Evolutionary conservation across 163 green algal species (phyloP).

Genomic region (Chlorella variabilis): DNA sequence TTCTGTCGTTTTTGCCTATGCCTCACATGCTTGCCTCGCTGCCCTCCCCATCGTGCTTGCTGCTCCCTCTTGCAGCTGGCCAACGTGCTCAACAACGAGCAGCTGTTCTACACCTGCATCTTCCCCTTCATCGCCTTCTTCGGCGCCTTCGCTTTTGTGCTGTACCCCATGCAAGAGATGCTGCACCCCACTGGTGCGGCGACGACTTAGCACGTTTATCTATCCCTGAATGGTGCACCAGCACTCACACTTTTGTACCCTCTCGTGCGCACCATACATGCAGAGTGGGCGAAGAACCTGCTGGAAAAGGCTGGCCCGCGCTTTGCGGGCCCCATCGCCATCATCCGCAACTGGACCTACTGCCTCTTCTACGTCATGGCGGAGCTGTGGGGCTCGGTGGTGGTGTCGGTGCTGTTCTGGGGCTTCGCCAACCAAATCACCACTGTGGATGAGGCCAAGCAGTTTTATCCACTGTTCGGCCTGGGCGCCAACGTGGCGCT

Average conservation of each 20-base stretch:
- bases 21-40: too few species aligned
- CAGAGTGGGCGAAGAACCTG: slow-evolving; percentile 85
- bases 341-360: slow-evolving; percentile 99
- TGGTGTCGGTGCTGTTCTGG: slow-evolving; percentile 99
- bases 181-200: slow-evolving; percentile 86
- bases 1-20: too few species aligned
- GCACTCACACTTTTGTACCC: neutral
- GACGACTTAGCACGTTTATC: slow-evolving; percentile 45
- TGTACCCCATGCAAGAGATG: slow-evolving; percentile 93
- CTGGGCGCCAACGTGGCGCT: slow-evolving; percentile 98
- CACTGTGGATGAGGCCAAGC: slow-evolving; percentile 96
- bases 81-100: slow-evolving; percentile 90
- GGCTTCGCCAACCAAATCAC: slow-evolving; percentile 98
- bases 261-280: neutral
- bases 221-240: too few species aligned
- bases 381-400: slow-evolving; percentile 98
- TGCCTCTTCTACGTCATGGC: slow-evolving; percentile 99
- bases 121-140: slow-evolving; percentile 99
- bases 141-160: slow-evolving; percentile 92
- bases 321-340: slow-evolving; percentile 96
- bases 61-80: slow-evolving; percentile 75
- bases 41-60: too few species aligned
- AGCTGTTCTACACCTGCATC: slow-evolving; percentile 99
- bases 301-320: slow-evolving; percentile 82
- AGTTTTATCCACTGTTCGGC: slow-evolving; percentile 99